Conservation (phyloP, 140 eudicot genomes). For the Anethum foeniculum region DNA sequence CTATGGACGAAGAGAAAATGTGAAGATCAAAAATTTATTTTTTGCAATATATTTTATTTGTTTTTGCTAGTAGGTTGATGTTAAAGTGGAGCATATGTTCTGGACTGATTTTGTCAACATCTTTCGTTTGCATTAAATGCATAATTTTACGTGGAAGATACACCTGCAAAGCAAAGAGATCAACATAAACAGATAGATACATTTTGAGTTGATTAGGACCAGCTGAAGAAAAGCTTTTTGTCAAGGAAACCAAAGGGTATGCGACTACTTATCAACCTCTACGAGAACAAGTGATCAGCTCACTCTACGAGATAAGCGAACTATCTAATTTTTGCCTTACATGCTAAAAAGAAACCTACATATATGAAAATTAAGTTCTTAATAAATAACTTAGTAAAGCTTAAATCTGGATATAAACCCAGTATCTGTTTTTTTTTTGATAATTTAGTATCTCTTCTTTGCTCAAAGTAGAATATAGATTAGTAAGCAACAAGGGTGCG, state of each 20-base stretch:
- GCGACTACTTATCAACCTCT: conserved; percentile 58
- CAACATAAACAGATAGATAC: not conserved
- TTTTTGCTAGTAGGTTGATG: conserved; percentile 51
- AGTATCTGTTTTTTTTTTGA: not conserved
- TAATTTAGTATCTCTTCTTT: not conserved
- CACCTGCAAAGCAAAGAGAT: not conserved
- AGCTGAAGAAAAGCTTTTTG: conserved; percentile 74
- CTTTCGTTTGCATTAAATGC: conserved; percentile 86
- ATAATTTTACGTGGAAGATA: conserved; percentile 24
- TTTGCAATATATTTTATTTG: conserved; percentile 22
- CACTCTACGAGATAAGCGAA: not conserved
- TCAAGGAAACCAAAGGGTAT: conserved; percentile 72
- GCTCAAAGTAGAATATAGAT: not conserved
- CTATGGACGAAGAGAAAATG: not conserved
- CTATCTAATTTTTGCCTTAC: not conserved
- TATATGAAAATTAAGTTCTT: too few relatives aligned
- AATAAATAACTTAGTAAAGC: too few relatives aligned
- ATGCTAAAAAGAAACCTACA: not conserved
- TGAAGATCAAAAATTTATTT: not conserved
- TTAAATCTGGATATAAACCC: not conserved
- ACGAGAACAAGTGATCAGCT: not conserved
- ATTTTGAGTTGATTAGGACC: conserved; percentile 24
- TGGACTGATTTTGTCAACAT: conserved; percentile 79
- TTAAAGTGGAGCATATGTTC: conserved; percentile 43
- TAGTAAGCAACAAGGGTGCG: not conserved